Conservation (phyloP, 768 basidiomycete genomes). For the Tricholoma furcatifolium region DNA sequence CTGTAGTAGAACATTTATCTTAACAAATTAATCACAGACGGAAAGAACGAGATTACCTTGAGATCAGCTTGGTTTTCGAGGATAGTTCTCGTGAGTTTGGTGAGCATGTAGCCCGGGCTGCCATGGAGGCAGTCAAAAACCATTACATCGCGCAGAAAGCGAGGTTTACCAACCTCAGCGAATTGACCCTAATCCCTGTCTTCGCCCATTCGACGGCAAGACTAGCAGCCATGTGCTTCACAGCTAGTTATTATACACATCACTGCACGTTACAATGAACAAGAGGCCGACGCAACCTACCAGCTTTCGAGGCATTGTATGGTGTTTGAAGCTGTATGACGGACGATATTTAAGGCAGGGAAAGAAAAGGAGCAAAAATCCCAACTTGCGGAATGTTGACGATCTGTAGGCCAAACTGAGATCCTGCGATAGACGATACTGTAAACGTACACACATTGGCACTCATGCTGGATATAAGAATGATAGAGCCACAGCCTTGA, state of each 20-base stretch:
- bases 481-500: constrained; percentile 73
- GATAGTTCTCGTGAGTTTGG: constrained; percentile 83
- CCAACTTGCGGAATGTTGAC: constrained; percentile 84
- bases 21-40: neutral
- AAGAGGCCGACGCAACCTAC: constrained; percentile 32
- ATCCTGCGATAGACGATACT: neutral
- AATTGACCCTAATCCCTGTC: constrained; percentile 83
- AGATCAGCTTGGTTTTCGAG: constrained; percentile 73
- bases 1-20: constrained; percentile 32
- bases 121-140: neutral
- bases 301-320: constrained; percentile 95
- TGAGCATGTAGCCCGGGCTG: constrained; percentile 94
- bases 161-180: constrained; percentile 54
- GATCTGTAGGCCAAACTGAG: constrained; percentile 43
- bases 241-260: constrained; percentile 44
- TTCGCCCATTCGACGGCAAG: constrained; percentile 97
- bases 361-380: constrained; percentile 3
- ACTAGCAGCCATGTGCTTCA: constrained; percentile 91
- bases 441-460: constrained; percentile 61
- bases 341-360: neutral
- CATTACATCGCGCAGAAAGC: neutral
- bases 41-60: constrained; percentile 46
- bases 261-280: neutral
- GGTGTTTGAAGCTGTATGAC: constrained; percentile 75
- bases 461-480: constrained; percentile 89